Evolutionary conservation across 768 basidiomycete genomes (phyloP).

Genomic region (Dioszegia crocea): DNA sequence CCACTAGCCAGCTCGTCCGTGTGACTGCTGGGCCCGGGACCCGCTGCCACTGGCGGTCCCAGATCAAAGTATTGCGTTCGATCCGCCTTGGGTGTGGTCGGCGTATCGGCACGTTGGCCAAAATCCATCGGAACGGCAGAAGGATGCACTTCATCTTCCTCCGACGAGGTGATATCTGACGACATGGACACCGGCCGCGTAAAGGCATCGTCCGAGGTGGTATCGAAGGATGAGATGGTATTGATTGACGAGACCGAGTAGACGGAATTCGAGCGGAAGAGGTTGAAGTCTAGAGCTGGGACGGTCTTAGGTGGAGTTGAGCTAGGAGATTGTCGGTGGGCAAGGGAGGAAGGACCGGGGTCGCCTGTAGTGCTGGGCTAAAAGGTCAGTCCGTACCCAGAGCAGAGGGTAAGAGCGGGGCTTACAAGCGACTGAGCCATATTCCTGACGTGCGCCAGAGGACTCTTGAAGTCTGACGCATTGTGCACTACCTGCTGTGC

Average conservation of each 20-base stretch:
- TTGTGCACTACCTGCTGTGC: not conserved
- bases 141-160: not conserved
- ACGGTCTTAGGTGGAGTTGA: not conserved
- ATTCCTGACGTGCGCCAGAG: not conserved
- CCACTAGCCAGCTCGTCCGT: not conserved
- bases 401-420: not conserved
- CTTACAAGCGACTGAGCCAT: not conserved
- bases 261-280: slow-evolving; percentile 28
- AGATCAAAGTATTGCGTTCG: slow-evolving; percentile 21
- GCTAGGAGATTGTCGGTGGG: not conserved
- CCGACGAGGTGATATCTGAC: not conserved
- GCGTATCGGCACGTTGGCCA: not conserved
- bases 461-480: slow-evolving; percentile 1
- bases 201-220: not conserved
- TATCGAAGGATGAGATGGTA: slow-evolving; percentile 5
- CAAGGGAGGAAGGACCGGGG: not conserved
- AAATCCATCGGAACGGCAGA: not conserved
- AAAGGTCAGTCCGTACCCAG: no score
- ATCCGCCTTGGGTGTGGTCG: slow-evolving; percentile 30
- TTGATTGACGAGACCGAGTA: slow-evolving; percentile 22
- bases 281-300: slow-evolving; percentile 21
- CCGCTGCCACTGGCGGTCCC: not conserved
- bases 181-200: not conserved
- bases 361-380: not conserved
- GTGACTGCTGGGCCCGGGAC: not conserved